A percentile compares a stretch with the other conserved stretches of the same genome.
Conservation (phyloP, 768 basidiomycete species). For the Hypholoma sublateritium region DNA sequence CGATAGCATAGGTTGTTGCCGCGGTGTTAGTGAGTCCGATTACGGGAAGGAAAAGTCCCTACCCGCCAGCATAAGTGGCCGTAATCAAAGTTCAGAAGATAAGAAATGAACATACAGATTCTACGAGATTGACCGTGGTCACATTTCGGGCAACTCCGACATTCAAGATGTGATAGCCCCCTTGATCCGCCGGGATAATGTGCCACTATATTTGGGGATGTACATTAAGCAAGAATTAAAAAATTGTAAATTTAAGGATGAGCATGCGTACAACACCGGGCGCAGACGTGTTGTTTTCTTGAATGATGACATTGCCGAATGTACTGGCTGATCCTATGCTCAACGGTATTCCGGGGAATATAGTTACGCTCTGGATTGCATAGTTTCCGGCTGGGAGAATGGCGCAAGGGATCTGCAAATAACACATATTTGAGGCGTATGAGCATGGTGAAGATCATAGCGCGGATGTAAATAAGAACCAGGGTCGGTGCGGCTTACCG, state of each 20-base stretch:
- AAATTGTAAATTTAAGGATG: not conserved
- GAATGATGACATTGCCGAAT: conserved; percentile 9
- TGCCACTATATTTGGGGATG: not conserved
- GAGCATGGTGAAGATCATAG: too few species aligned
- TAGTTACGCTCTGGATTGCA: conserved; percentile 8
- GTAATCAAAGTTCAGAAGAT: not conserved
- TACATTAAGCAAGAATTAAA: not conserved
- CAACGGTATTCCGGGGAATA: conserved; percentile 8
- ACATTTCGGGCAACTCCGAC: conserved; percentile 8
- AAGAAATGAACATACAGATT: conserved; percentile 2
- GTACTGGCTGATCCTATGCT: conserved; percentile 3
- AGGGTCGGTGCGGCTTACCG: not conserved
- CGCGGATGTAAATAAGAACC: not conserved
- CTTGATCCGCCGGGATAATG: conserved; percentile 5
- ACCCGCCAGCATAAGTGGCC: too few species aligned
- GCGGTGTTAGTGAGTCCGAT: conserved; percentile 2
- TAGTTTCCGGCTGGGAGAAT: conserved; percentile 4
- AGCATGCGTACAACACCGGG: conserved; percentile 3
- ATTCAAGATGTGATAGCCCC: conserved; percentile 8
- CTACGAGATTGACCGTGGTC: conserved; percentile 5
- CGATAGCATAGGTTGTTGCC: conserved; percentile 8
- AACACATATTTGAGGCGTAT: not conserved
- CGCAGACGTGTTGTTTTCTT: not conserved
- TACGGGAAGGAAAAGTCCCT: conserved; percentile 9
- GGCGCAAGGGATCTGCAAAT: conserved; percentile 7